Evolutionary conservation across 345 rosid species (phyloP), one percentile per base, ranked within the genome.

Genomic region (Citrus sinensis): DNA sequence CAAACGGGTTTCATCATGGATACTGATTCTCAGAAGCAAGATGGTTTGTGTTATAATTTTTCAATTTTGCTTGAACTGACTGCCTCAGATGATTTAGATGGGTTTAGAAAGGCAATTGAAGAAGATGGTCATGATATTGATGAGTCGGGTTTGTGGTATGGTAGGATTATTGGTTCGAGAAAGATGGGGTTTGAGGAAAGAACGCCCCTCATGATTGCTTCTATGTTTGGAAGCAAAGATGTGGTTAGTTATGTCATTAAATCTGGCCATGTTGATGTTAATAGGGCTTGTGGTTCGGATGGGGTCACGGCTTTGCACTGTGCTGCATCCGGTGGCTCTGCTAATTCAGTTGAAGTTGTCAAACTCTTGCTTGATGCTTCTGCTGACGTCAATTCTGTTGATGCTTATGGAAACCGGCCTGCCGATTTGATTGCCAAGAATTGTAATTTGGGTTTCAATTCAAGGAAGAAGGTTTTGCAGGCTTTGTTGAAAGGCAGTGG

Each of bases 171-270:
- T 3, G 97, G 94, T 22, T 82, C 91, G 0, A 89, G 80, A 76
- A 86, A 83, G 87, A 90, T 92, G 93, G 86, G 92, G 19, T 85
- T 87, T 13, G 93, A 90, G 56, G 92, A 92, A 84, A 87, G 99
- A 70, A 93, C 98, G 0, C 95, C 98, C 42, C 91, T 95, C 55
- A 88, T 93, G 97, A 81, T 95, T 60, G 98, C 99, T 66, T 89
- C 96, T n/a, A 83, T 89, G 89, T 95, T 81, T 66, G 98, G 97
- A 67, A 92, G 97, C 90, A 87, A 86, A 82, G 89, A 83, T 74
- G 87, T 95, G 8, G 80, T 93, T 81, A 80, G 64, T 40, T 92
- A 88, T 75, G 88, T 92, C 16, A 56, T 91, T 37, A 83, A 70
- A 46, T 86, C 83, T 1, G 91, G 93, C 24, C 73, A 76, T 78